A percentile compares a stretch with the other conserved stretches of the same genome.
phyloP scores from a whole-genome alignment of 2,329 filamentous ascomycete species.

The Epichloe scottii region DNA sequence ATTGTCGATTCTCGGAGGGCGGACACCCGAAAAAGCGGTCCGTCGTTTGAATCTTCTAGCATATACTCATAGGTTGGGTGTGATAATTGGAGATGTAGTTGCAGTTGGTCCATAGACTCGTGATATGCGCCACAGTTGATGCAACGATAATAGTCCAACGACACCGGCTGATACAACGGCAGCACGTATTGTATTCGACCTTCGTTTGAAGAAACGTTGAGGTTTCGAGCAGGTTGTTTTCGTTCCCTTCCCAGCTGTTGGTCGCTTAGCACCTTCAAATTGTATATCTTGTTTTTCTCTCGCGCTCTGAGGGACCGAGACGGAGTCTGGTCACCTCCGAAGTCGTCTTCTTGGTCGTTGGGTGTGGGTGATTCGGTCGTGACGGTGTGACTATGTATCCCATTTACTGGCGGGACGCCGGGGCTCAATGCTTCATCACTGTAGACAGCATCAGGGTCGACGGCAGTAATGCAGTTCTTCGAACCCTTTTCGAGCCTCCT shows the following conservation, averaged over 20 bases:
- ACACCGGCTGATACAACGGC: conserved; percentile 30
- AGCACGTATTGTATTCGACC: conserved; percentile 34
- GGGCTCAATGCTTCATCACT: conserved; percentile 13
- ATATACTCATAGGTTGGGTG: conserved; percentile 35
- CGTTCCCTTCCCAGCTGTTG: conserved; percentile 41
- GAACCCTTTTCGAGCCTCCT: conserved; percentile 27
- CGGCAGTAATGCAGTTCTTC: conserved; percentile 31
- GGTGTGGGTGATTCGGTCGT: conserved; percentile 18
- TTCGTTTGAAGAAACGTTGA: conserved; percentile 19
- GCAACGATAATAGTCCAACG: conserved; percentile 37
- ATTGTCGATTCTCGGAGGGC: conserved; percentile 16
- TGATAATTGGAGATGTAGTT: conserved; percentile 31
- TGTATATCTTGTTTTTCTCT: conserved; percentile 40
- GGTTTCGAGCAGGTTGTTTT: conserved; percentile 23
- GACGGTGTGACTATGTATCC: conserved; percentile 9
- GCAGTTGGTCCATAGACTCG: conserved; percentile 33
- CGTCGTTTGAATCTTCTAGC: conserved; percentile 22
- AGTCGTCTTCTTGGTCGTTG: conserved; percentile 32
- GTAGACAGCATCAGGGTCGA: conserved; percentile 22
- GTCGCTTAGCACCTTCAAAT: conserved; percentile 46
- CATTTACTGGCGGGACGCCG: conserved; percentile 9
- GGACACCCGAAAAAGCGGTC: conserved; percentile 27
- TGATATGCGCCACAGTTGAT: conserved; percentile 37
- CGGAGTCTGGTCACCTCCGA: conserved; percentile 36
- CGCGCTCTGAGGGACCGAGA: conserved; percentile 38